Percentiles rank a stretch among this genome's conserved stretches.
Conservation (phyloP, 352 stramenopile genomes). For the Pythium graminicola region DNA sequence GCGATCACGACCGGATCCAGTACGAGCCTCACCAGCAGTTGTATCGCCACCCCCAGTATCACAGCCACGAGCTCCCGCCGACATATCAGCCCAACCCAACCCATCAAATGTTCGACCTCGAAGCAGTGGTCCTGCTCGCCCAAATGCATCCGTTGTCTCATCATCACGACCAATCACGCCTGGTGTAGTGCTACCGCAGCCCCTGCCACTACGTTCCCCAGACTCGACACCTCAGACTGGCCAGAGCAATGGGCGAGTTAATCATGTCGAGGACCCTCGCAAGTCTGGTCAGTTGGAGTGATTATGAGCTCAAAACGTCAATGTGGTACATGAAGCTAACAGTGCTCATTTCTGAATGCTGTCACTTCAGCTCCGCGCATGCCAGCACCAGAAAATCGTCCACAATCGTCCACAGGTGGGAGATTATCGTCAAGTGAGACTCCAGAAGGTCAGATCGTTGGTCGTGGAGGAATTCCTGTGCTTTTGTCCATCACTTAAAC, state of each 20-base stretch:
- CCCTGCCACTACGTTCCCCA: not conserved
- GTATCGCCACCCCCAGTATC: slow-evolving; percentile 8
- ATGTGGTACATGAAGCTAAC: too few species aligned
- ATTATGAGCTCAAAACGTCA: too few species aligned
- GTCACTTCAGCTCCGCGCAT: not conserved
- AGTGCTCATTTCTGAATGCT: not conserved
- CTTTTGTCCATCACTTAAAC: too few species aligned
- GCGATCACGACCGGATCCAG: slow-evolving; percentile 3
- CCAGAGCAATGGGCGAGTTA: slow-evolving; percentile 6
- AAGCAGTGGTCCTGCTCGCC: slow-evolving; percentile 5
- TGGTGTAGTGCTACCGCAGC: slow-evolving; percentile 8
- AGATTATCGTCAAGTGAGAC: not conserved
- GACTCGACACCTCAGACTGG: not conserved
- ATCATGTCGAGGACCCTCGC: slow-evolving; percentile 13
- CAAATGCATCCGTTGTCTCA: not conserved
- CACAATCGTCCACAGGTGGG: not conserved
- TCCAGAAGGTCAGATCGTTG: not conserved
- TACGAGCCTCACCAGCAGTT: slow-evolving; percentile 13
- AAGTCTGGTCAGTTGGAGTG: slow-evolving; percentile 10
- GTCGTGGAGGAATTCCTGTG: too few species aligned
- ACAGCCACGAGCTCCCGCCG: slow-evolving; percentile 13
- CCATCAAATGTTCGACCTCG: slow-evolving; percentile 5
- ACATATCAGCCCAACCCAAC: not conserved
- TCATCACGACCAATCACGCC: slow-evolving; percentile 13
- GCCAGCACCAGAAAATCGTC: not conserved